A percentile compares a stretch with the other conserved stretches of the same genome.
Evolutionary conservation across 2,329 filamentous ascomycete species (phyloP).

Genomic region (Beauveria pseudobassiana): DNA sequence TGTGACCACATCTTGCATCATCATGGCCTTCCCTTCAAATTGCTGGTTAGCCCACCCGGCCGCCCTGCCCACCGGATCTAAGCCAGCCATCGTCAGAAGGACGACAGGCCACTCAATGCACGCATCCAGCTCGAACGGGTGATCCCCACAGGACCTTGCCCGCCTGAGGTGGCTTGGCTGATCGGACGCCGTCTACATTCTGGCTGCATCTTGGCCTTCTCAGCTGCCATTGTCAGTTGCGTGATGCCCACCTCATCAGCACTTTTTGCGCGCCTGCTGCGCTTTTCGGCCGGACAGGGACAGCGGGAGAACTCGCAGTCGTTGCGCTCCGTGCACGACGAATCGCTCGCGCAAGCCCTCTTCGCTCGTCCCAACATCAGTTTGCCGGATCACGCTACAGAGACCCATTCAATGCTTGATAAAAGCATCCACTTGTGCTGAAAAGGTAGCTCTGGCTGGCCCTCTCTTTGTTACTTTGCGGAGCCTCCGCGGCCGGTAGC

Average conservation of each 20-base stretch:
- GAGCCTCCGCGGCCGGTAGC: conserved; percentile 7
- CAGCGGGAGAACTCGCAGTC: background rate
- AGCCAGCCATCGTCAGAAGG: background rate
- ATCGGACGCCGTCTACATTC: background rate
- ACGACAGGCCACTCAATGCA: background rate
- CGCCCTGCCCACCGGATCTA: background rate
- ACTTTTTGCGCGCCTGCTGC: background rate
- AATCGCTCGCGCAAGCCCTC: background rate
- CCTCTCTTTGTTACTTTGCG: background rate
- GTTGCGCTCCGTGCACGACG: background rate
- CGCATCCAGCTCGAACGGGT: background rate
- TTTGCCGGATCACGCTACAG: background rate
- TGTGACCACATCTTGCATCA: background rate
- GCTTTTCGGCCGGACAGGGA: background rate
- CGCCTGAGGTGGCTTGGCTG: conserved; percentile 5
- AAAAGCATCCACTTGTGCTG: conserved; percentile 3
- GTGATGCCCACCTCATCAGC: background rate
- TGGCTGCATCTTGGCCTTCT: background rate
- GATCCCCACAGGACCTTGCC: background rate
- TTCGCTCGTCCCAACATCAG: conserved; percentile 1
- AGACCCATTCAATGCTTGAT: background rate
- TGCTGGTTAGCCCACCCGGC: background rate
- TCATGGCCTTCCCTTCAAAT: background rate
- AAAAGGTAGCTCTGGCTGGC: conserved; percentile 1
- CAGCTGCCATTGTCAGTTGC: background rate